Conservation (phyloP, 345 rosid genomes). For the Linum usitatissimum region DNA sequence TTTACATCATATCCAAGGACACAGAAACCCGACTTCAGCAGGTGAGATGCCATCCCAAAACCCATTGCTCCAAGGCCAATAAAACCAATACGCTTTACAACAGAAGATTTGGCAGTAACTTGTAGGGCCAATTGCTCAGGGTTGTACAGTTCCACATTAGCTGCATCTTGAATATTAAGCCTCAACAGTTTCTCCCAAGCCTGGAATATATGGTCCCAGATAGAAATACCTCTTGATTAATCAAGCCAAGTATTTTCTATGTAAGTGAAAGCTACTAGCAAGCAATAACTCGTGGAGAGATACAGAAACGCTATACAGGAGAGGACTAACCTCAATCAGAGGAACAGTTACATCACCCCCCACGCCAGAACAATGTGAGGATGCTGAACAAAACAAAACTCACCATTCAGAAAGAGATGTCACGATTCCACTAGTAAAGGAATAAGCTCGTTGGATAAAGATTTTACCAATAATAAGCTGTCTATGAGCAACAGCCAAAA, state of each 20-base stretch:
- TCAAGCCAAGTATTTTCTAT: background rate
- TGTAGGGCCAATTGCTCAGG: conserved; percentile 65
- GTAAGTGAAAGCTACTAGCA: background rate
- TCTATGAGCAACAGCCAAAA: conserved; percentile 68
- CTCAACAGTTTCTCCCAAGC: conserved; percentile 59
- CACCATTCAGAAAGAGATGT: conserved; percentile 10
- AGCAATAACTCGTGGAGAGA: background rate
- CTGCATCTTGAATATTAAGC: conserved; percentile 51
- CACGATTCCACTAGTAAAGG: conserved; percentile 4
- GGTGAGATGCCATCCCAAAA: conserved; percentile 88
- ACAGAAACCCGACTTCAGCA: conserved; percentile 50
- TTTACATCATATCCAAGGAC: conserved; percentile 85
- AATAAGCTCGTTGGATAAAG: conserved; percentile 1
- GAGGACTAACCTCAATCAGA: conserved; percentile 46
- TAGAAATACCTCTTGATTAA: background rate
- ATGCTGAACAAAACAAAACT: conserved; percentile 31
- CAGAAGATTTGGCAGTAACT: conserved; percentile 37
- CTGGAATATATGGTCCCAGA: conserved; percentile 20
- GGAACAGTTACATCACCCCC: conserved; percentile 25
- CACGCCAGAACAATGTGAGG: conserved; percentile 35
- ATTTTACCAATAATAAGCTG: conserved; percentile 65
- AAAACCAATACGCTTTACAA: conserved; percentile 62
- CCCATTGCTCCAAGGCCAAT: conserved; percentile 99
- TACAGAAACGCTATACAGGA: background rate
- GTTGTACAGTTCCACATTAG: conserved; percentile 47